Evolutionary conservation across 176 grass and related monocot genomes (phyloP), one percentile per base, ranked within the genome.

Genomic region (Typha latifolia): DNA sequence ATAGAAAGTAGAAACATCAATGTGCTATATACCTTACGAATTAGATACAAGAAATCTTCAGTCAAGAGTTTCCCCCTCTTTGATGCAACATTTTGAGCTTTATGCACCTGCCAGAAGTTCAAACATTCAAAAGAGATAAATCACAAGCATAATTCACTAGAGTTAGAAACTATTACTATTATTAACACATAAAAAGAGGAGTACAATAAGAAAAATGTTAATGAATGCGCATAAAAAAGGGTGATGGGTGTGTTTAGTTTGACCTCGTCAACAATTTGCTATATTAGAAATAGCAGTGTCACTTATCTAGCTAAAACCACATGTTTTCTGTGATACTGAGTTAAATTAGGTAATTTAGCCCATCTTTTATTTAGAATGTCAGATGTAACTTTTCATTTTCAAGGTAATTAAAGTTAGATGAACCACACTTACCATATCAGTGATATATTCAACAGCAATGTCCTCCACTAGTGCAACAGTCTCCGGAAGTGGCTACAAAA

Each of bases 31-130:
- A 97, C 94, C 94, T 90, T 97, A 10, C 94, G 82, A 32, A 97
- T 79, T 63, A 97, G 88, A 78, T 97, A 97, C 14, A 97, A 70
- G 80, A 97, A 97, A 87, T 97, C 85, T 69, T 97, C 94, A 19
- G 94, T 97, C 70, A 92, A 77, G 6, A 97, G 81, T 78, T 91
- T 97, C 29, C 94, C 94, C 72, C 94, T 86, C 76, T 92, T 97
- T 61, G 94, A 89, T 76, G 82, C 94, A 47, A 92, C 79, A 26
- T 78, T 84, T 66, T 97, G 94, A 29, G 94, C 94, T 74, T 92
- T 97, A 83, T 97, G 89, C 62, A 97, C 80, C 94, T 92, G 72
- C 72, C 15, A 50, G 69, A 87, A 63, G 20, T 57, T 21, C 16
- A 56, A 7, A 19, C 8, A 3, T 26, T n/a, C 16, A 56, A 56